Evolutionary conservation across 2,329 filamentous ascomycete genomes (phyloP).

Genomic region (Pseudocercospora eumusae): DNA sequence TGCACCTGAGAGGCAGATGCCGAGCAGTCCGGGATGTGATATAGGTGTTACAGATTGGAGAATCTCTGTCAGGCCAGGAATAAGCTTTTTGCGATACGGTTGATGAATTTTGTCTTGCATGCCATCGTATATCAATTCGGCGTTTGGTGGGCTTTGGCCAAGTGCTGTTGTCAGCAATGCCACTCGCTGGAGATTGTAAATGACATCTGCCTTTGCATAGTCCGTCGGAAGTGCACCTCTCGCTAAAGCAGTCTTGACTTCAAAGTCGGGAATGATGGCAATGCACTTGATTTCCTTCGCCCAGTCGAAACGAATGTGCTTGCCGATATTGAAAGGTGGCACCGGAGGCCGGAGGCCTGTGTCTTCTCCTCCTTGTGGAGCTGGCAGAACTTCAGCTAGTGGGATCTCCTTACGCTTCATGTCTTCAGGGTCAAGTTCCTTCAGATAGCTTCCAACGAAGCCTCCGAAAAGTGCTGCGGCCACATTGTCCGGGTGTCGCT

Average conservation of each 20-base stretch:
- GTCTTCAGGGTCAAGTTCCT: constrained; percentile 86
- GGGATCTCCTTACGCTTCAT: constrained; percentile 90
- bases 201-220: constrained; percentile 81
- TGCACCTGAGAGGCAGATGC: constrained; percentile 91
- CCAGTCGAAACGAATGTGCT: constrained; percentile 96
- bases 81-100: constrained; percentile 87
- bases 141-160: constrained; percentile 84
- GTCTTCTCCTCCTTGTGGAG: constrained; percentile 86
- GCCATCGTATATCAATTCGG: constrained; percentile 90
- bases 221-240: constrained; percentile 77
- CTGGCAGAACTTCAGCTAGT: constrained; percentile 86
- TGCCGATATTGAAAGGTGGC: constrained; percentile 89
- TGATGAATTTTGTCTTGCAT: constrained; percentile 99
- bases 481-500: constrained; percentile 91
- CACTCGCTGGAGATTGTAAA: constrained; percentile 94
- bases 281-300: constrained; percentile 93
- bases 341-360: constrained; percentile 83
- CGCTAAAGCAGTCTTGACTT: constrained; percentile 91
- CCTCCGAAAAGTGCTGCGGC: constrained; percentile 93
- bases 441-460: constrained; percentile 94
- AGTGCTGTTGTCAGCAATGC: constrained; percentile 87
- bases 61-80: constrained; percentile 88
- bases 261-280: constrained; percentile 92
- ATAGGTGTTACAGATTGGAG: constrained; percentile 86
- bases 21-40: constrained; percentile 82